Conservation (phyloP, 805 yeast species). For the Candida ulmi region DNA sequence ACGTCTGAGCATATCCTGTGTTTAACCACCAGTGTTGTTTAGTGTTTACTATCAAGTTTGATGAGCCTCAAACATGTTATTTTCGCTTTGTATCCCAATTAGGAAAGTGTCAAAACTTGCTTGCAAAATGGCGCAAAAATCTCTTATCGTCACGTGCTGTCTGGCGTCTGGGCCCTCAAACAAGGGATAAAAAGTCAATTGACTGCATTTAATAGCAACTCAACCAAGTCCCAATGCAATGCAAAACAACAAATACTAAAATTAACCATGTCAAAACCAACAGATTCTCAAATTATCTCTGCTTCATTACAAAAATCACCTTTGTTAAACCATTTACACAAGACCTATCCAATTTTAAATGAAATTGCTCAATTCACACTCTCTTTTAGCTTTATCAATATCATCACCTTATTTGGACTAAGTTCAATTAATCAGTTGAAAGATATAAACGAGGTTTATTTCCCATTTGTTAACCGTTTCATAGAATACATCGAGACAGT, state of each 20-base stretch:
- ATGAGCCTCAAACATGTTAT: too few relatives aligned
- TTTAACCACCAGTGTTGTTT: too few relatives aligned
- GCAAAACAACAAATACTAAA: background rate
- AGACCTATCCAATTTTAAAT: background rate
- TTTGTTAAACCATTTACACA: background rate
- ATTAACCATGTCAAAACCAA: background rate
- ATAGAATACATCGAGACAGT: background rate
- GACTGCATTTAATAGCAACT: background rate
- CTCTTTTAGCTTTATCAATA: background rate
- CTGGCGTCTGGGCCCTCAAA: too few relatives aligned
- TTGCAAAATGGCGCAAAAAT: too few relatives aligned
- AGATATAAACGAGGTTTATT: conserved; percentile 3
- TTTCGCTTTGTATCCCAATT: too few relatives aligned
- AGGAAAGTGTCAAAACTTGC: too few relatives aligned
- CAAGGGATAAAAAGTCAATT: too few relatives aligned
- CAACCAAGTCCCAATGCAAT: background rate
- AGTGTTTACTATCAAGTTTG: too few relatives aligned
- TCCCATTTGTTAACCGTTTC: conserved; percentile 1
- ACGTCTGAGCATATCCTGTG: too few relatives aligned
- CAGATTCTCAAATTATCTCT: background rate
- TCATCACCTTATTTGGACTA: background rate
- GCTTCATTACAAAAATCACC: background rate
- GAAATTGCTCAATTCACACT: background rate
- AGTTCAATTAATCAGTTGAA: conserved; percentile 2
- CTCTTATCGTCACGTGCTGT: too few relatives aligned